Percentiles rank a stretch among this genome's conserved stretches.
phyloP scores from a whole-genome alignment of 2,329 filamentous ascomycete genomes.

The Alternaria ventricosa region DNA sequence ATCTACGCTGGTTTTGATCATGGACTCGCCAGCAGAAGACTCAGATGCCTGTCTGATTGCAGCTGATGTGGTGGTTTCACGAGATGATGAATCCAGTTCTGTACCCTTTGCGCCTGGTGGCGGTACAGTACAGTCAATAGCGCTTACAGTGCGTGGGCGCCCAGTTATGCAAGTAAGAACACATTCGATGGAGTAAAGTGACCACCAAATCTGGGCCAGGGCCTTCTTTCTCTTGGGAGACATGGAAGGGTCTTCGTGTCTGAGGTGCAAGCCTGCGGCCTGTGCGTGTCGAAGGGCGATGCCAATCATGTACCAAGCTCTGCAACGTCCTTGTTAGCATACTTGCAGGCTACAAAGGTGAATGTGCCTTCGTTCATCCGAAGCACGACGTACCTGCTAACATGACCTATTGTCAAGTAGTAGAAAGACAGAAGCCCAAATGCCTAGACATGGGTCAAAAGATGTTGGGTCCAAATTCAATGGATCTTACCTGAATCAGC shows the following conservation, averaged over 20 bases:
- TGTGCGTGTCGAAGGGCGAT: conserved; percentile 45
- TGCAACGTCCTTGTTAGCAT: conserved; percentile 17
- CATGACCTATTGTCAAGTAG: conserved; percentile 46
- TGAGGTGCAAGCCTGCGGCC: conserved; percentile 46
- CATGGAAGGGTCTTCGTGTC: conserved; percentile 34
- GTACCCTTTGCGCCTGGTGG: conserved; percentile 4
- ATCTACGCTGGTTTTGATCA: background rate
- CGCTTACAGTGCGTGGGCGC: conserved; percentile 39
- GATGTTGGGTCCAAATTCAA: background rate
- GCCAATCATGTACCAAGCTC: conserved; percentile 47
- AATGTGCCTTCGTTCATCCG: background rate
- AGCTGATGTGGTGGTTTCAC: background rate
- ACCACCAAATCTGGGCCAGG: conserved; percentile 47
- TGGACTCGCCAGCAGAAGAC: background rate
- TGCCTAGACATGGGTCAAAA: conserved; percentile 30
- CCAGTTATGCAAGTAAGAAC: conserved; percentile 45
- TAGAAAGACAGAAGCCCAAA: conserved; percentile 47
- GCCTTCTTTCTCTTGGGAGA: conserved; percentile 32
- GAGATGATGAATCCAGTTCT: conserved; percentile 4
- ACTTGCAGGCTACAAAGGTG: conserved; percentile 5
- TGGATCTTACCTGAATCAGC: conserved; percentile 19
- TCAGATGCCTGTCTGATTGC: background rate
- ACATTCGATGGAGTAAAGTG: conserved; percentile 44
- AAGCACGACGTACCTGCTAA: conserved; percentile 43
- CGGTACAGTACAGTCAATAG: conserved; percentile 39